Evolutionary conservation across 768 basidiomycete species (phyloP), one percentile per base, ranked within the genome.

Genomic region (Terana coerulea): DNA sequence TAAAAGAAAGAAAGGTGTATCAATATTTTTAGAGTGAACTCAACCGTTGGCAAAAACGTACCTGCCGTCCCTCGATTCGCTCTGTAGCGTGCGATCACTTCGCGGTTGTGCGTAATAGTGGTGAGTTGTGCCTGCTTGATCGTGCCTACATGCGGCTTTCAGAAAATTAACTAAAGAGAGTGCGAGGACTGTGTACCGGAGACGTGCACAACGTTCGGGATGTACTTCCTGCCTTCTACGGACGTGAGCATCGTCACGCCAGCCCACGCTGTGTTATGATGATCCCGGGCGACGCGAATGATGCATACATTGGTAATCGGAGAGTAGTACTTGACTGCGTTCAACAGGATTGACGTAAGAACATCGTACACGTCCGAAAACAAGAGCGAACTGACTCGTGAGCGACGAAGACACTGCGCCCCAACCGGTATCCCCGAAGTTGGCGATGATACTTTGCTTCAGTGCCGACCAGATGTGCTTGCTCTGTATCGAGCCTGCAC

Each of bases 401-500:
- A 95, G 69, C 3, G 85, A 86, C 30, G 78, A 64, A 0, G 80
- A 86, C 2, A 94, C 80, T 9, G 85, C 78, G 22, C 91, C 91
- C 91, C 91, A 94, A 4, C 91, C 92, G 0, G 80, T 74, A 62
- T 93, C 90, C 2, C 92, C 92, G 62, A 92, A 94, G 59, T 91
- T 83, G 15, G 65, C 64, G 47, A 89, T 59, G 11, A 91, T 70
- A 58, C 82, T 85, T 61, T 86, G 81, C 60, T 80, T 83, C 28
- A 94, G 63, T 0, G 91, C 83, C 3, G 72, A 65, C 68, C 80
- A 90, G 45, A 94, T 78, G 17, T 78, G 75, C 59, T 82, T 86
- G n/a, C 77, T 74, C 40, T 82, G 81, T 10, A 88, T 61, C 42
- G 67, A 60, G 4, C 40, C 46, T 30, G 19, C 37, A 37, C 57